Evolutionary conservation across 306 rosid species (phyloP), one percentile per base, ranked within the genome.

Genomic region (Cyamopsis tetragonoloba): DNA sequence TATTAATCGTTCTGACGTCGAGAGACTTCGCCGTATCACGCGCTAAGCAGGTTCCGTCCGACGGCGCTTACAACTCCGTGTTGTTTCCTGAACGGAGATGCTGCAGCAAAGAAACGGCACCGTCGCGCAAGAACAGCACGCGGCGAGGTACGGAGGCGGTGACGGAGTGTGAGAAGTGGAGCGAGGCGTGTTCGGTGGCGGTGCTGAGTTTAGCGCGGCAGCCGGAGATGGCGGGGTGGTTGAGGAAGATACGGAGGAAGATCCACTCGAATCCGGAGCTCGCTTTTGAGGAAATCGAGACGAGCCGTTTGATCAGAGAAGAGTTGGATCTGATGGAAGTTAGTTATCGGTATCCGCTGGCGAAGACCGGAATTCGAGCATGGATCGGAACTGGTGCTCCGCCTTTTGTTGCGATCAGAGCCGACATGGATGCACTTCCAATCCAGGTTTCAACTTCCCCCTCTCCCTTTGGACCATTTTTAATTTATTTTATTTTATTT

Each of bases 361-460:
- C 96, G 0, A 84, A 77, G 50, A 92, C 98, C 69, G 98, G 98
- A 17, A 75, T 92, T 31, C 81, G 95, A 10, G 98, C 91, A 39
- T 86, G 76, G 93, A 85, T 92, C 81, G 98, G 98, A 1, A 87
- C 96, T n/a, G 96, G 96, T 0, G 78, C 86, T 5, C 91, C 96
- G 5, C 98, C 98, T 42, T 89, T 86, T 74, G 96, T 92, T 31
- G 96, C 96, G 5, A 62, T 92, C 72, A 79, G 98, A 75, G 98
- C 98, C 44, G 98, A 92, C 85, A 89, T 92, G 98, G 98, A 92
- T 47, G 96, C 98, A n/a, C 96, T 89, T 34, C 98, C 98, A 1
- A 89, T 92, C 27, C 96, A 92, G 96, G 98, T 68, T 23, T 42
- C 11, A 50, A 32, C 61, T 44, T n/a, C 0, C 13, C 12, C 58